Percentiles rank a stretch among this genome's conserved stretches.
These are phyloP conservation scores for Westerdykella sp. DNA, from an alignment of 2,329 filamentous ascomycete species.

Conservation along the genomic window DNA sequence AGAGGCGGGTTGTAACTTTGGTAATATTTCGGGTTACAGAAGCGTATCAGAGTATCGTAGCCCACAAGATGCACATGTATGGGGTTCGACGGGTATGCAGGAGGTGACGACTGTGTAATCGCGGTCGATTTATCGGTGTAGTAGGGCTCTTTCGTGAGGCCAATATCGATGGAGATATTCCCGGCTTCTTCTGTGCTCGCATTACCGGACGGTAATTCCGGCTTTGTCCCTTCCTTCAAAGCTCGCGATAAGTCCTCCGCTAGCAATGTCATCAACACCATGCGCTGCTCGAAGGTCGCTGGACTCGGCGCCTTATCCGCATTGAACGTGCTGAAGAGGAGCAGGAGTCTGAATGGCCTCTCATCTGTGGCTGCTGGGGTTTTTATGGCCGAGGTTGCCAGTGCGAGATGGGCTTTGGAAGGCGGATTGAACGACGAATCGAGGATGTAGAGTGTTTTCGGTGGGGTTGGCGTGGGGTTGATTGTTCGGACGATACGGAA, in stretches of 20 bases:
- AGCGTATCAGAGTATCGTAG: slow-evolving; percentile 68
- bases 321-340: slow-evolving; percentile 59
- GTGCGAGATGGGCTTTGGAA: slow-evolving; percentile 52
- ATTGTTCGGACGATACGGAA: slow-evolving; percentile 33
- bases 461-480: slow-evolving; percentile 25
- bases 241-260: slow-evolving; percentile 47
- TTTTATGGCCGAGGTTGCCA: slow-evolving; percentile 50
- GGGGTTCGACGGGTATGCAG: slow-evolving; percentile 33
- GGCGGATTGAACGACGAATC: slow-evolving; percentile 64
- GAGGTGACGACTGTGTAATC: slow-evolving; percentile 43
- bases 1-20: slow-evolving; percentile 42
- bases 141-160: slow-evolving; percentile 64
- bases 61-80: slow-evolving; percentile 64
- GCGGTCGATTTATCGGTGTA: slow-evolving; percentile 65
- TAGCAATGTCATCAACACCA: slow-evolving; percentile 67
- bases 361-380: slow-evolving; percentile 28
- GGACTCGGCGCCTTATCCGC: slow-evolving; percentile 62
- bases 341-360: slow-evolving; percentile 45
- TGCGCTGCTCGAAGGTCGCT: slow-evolving; percentile 59
- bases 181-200: slow-evolving; percentile 2
- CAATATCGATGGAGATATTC: slow-evolving; percentile 53
- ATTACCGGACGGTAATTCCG: slow-evolving; percentile 6
- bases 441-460: slow-evolving; percentile 53
- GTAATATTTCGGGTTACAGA: slow-evolving; percentile 70
- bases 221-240: slow-evolving; percentile 5